Evolutionary conservation across 2,329 filamentous ascomycete genomes (phyloP), one percentile per base, ranked within the genome.

Genomic region (Rachicladosporium sp.): DNA sequence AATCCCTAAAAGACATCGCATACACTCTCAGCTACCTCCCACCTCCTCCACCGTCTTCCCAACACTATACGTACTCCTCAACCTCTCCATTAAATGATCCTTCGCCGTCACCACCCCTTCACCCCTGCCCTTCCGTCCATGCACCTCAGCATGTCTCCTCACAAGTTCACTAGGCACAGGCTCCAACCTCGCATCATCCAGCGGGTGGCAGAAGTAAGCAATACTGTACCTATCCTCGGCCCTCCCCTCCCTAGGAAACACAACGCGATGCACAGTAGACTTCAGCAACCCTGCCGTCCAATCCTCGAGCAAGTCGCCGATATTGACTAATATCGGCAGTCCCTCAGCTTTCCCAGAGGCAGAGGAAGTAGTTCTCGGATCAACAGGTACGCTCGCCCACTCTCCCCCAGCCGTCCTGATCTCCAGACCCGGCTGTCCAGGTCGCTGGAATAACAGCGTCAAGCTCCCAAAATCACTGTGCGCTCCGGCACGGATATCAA

Each of bases 241-340:
- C 55, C n/a, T 58, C 47, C 15, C 15, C 15, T 38, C 44, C 10
- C 41, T 41, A 12, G 71, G 70, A 48, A 94, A 91, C 0, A 89
- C 77, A 23, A 96, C 91, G 8, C 89, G 70, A 57, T 96, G 91
- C 4, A 95, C 76, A 0, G 89, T 95, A 50, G 80, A 87, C 51
- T 86, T 82, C 46, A 96, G 70, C 35, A 95, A 62, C 0, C 88
- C 87, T 47, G 82, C 81, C 1, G 91, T 96, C 89, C 89, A 96
- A 19, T 93, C 91, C 29, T 77, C 81, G 10, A 84, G 63, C 29
- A 82, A 50, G 54, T 84, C 80, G 0, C 78, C 80, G n/a, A 83
- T 81, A 45, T 81, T 81, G 10, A 81, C 71, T 2, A 80, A 56
- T n/a, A 76, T 85, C 1, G 81, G 88, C 53, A 48, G 34, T 46